Percentiles rank a stretch among this genome's conserved stretches.
Conservation (phyloP, 176 grass and related monocot species). For the Thinopyrum elongatum region DNA sequence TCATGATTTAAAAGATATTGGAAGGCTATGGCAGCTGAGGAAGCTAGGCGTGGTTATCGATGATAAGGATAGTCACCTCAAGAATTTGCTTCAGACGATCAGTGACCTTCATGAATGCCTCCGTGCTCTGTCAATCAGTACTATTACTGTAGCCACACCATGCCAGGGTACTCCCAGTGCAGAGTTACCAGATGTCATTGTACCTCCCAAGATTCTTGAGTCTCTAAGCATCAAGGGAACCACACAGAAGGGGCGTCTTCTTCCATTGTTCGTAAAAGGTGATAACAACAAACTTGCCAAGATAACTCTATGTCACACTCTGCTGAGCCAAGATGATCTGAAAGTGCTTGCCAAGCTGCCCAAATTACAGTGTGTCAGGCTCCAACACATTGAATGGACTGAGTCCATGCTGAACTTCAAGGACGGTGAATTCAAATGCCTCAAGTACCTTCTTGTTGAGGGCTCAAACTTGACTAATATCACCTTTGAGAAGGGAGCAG, state of each 20-base stretch:
- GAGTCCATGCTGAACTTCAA: neutral
- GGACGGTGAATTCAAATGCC: neutral
- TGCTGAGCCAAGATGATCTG: neutral
- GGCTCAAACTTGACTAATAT: neutral
- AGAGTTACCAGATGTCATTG: neutral
- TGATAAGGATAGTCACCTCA: too few relatives aligned
- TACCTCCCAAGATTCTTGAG: neutral
- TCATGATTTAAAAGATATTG: too few relatives aligned
- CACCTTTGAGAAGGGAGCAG: neutral
- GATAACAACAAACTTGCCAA: neutral
- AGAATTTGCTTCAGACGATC: too few relatives aligned
- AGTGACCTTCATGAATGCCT: neutral
- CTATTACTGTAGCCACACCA: neutral
- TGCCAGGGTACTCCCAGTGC: neutral
- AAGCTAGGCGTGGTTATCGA: too few relatives aligned
- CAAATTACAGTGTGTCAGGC: neutral
- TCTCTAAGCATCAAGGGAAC: constrained; percentile 8
- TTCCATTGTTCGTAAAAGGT: neutral
- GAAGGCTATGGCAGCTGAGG: too few relatives aligned
- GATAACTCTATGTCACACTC: constrained; percentile 14
- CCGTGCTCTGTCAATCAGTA: neutral
- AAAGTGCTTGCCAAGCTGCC: neutral
- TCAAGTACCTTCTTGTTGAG: constrained; percentile 20
- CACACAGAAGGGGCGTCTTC: neutral
- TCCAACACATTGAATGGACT: neutral